Percentiles rank a stretch among this genome's conserved stretches.
Conservation (phyloP, 768 basidiomycete genomes). For the Tricholoma bakamatsutake region DNA sequence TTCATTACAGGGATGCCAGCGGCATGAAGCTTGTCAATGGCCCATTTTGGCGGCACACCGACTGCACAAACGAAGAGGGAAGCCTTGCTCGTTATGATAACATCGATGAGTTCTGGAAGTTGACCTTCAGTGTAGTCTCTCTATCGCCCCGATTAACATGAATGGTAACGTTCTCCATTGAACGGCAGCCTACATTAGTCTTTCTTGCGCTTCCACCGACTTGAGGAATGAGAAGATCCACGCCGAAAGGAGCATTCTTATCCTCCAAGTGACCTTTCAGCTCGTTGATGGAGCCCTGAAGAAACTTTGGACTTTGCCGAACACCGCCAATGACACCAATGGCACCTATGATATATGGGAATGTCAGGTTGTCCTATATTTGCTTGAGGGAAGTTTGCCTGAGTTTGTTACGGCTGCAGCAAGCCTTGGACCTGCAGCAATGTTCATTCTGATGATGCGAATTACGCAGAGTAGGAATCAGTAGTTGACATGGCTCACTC, state of each 20-base stretch:
- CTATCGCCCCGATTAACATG: conserved; percentile 2
- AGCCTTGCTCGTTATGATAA: conserved; percentile 69
- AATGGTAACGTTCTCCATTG: background rate
- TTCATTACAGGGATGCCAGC: conserved; percentile 84
- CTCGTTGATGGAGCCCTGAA: conserved; percentile 62
- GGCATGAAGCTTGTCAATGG: conserved; percentile 74
- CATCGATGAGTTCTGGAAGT: conserved; percentile 69
- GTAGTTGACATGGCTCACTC: conserved; percentile 5
- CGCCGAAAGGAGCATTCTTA: conserved; percentile 71
- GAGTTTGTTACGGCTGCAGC: conserved; percentile 92
- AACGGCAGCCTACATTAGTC: conserved; percentile 50
- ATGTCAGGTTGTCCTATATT: background rate
- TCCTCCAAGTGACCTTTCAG: conserved; percentile 71
- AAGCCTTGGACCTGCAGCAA: conserved; percentile 78
- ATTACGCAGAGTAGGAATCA: background rate
- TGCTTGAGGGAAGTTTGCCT: conserved; percentile 30
- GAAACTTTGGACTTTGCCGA: conserved; percentile 65
- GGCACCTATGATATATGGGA: conserved; percentile 46
- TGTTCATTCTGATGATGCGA: conserved; percentile 57
- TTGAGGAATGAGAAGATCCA: conserved; percentile 81
- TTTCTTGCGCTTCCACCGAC: conserved; percentile 78
- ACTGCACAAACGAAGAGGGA: conserved; percentile 80
- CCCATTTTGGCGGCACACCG: conserved; percentile 79
- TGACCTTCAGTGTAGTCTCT: conserved; percentile 74
- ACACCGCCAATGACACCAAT: conserved; percentile 87